phyloP scores from a whole-genome alignment of 2,329 filamentous ascomycete genomes.

The Lachnellula occidentalis region DNA sequence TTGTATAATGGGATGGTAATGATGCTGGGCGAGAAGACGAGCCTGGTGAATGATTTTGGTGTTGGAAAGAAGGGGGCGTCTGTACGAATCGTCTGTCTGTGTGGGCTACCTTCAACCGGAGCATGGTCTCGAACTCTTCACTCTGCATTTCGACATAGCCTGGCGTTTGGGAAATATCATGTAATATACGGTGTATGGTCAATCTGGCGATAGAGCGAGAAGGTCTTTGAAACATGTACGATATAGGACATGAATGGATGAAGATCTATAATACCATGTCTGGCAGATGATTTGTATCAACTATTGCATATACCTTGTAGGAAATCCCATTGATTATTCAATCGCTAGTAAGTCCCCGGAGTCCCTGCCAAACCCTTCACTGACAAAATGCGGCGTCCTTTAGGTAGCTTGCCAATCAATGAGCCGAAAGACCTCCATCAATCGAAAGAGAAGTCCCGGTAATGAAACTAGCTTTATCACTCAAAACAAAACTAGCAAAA shows the following conservation, averaged over 20 bases:
- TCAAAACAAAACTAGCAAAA: conserved; percentile 20
- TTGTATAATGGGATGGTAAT: conserved; percentile 4
- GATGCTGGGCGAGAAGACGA: conserved; percentile 4
- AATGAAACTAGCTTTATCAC: conserved; percentile 21
- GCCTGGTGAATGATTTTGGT: conserved; percentile 1
- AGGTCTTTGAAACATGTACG: conserved; percentile 20
- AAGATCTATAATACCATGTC: neutral
- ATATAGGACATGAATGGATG: conserved; percentile 18
- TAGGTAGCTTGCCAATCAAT: neutral
- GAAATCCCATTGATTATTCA: neutral
- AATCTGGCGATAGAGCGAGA: conserved; percentile 19
- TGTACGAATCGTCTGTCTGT: conserved; percentile 7
- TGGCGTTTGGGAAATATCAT: conserved; percentile 29
- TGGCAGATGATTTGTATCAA: neutral
- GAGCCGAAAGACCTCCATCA: conserved; percentile 20
- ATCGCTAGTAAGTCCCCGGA: neutral
- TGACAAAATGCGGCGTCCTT: neutral
- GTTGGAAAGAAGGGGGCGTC: conserved; percentile 3
- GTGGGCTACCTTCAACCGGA: conserved; percentile 7
- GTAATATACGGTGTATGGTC: conserved; percentile 19
- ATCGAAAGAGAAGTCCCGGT: conserved; percentile 15
- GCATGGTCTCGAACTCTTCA: conserved; percentile 28
- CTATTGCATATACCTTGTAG: neutral
- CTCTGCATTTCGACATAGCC: conserved; percentile 31
- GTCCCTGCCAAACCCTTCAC: neutral